Percentiles rank a stretch among this genome's conserved stretches.
phyloP scores from a whole-genome alignment of 2,329 filamentous ascomycete species.

The Harringtonia lauricola region DNA sequence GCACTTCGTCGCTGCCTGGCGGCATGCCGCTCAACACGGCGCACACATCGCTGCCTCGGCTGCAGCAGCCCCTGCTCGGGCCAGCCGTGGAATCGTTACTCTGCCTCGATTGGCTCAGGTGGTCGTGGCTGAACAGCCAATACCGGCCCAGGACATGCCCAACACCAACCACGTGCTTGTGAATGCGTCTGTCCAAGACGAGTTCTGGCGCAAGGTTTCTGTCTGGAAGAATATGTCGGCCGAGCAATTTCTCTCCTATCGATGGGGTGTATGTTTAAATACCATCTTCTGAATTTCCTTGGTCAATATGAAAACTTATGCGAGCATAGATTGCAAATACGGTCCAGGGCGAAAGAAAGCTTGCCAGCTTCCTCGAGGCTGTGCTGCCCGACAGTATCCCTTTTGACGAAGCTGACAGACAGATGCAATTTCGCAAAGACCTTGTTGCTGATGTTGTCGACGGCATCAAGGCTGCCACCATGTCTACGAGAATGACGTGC shows the following conservation, averaged over 20 bases:
- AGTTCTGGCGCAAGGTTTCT: conserved; percentile 40
- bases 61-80: not conserved
- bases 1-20: too few species aligned
- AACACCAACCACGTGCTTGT: not conserved
- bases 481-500: conserved; percentile 47
- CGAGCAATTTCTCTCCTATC: conserved; percentile 39
- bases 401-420: conserved; percentile 15
- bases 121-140: not conserved
- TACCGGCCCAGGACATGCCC: not conserved
- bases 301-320: not conserved
- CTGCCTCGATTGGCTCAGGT: conserved; percentile 1
- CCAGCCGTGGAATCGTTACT: not conserved
- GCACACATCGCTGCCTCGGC: not conserved
- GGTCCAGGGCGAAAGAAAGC: conserved; percentile 32
- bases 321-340: conserved; percentile 32
- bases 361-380: conserved; percentile 35
- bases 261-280: conserved; percentile 37
- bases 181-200: conserved; percentile 13
- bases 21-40: too few species aligned
- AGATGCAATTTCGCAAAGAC: conserved; percentile 34
- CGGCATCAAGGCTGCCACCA: conserved; percentile 42
- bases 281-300: not conserved
- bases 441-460: conserved; percentile 42
- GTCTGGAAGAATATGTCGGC: conserved; percentile 35
- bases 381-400: conserved; percentile 41